Conservation (phyloP, 2,329 filamentous ascomycete species). For the Alternaria gansuensis region DNA sequence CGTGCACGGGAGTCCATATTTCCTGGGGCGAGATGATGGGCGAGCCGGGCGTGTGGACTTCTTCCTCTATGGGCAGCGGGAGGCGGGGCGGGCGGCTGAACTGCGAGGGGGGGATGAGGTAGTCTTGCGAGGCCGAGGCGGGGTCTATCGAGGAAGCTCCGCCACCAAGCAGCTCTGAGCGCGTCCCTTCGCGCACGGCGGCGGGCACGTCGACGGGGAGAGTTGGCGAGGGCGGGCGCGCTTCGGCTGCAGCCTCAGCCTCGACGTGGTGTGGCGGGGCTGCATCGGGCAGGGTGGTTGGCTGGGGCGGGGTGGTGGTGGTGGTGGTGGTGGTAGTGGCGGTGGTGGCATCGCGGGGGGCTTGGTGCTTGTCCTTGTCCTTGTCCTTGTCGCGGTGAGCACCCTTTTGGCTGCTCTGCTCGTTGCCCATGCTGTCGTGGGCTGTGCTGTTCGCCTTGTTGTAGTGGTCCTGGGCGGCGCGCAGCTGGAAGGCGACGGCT, state of each 20-base stretch:
- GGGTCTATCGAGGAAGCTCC: slow-evolving; percentile 41
- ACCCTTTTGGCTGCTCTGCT: slow-evolving; percentile 50
- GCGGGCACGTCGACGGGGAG: slow-evolving; percentile 54
- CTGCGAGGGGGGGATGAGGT: slow-evolving; percentile 55
- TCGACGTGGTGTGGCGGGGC: not conserved
- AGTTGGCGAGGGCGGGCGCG: slow-evolving; percentile 37
- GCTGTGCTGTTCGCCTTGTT: slow-evolving; percentile 2
- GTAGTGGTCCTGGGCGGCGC: slow-evolving; percentile 44
- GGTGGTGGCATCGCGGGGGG: slow-evolving; percentile 10
- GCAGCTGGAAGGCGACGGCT: slow-evolving; percentile 41
- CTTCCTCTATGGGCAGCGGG: slow-evolving; percentile 92
- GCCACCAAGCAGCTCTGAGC: no score
- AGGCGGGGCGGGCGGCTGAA: slow-evolving; percentile 81
- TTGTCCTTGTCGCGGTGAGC: slow-evolving; percentile 5
- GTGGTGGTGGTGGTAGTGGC: not conserved
- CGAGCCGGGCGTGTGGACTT: slow-evolving; percentile 86
- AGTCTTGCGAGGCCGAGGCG: slow-evolving; percentile 43
- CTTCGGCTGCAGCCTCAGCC: not conserved
- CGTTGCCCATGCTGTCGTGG: slow-evolving; percentile 52
- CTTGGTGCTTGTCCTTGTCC: slow-evolving; percentile 20
- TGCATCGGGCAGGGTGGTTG: slow-evolving; percentile 44
- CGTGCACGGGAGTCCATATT: slow-evolving; percentile 59
- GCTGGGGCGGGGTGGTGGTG: slow-evolving; percentile 2
- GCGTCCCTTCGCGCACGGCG: slow-evolving; percentile 3
- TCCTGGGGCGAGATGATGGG: slow-evolving; percentile 82